Evolutionary conservation across 2,329 filamentous ascomycete species (phyloP).

Genomic region (Xylaria sp.): DNA sequence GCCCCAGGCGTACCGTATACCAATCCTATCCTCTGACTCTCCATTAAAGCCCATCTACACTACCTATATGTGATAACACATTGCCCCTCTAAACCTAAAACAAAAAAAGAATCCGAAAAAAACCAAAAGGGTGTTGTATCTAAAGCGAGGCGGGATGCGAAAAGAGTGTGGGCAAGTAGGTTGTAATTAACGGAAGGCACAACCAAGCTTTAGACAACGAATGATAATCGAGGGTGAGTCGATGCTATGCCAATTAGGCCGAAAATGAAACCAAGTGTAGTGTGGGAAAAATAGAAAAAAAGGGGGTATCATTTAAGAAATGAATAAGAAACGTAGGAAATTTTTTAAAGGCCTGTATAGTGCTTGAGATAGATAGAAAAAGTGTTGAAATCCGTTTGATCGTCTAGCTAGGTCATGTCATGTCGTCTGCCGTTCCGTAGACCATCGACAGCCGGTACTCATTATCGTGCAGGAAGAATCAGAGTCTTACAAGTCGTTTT

Average conservation of each 20-base stretch:
- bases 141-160: conserved; percentile 8
- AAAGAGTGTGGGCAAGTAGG: neutral
- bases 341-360: conserved; percentile 28
- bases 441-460: conserved; percentile 22
- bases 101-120: conserved; percentile 5
- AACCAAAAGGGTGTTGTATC: neutral
- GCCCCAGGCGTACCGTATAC: neutral
- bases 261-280: conserved; percentile 26
- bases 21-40: conserved; percentile 2
- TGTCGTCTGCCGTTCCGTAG: conserved; percentile 7
- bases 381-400: conserved; percentile 15
- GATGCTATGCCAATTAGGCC: conserved; percentile 9
- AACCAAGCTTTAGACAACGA: neutral
- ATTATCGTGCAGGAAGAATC: conserved; percentile 31
- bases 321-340: conserved; percentile 40
- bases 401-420: conserved; percentile 17
- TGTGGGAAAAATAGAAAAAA: conserved; percentile 32
- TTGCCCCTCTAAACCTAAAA: conserved; percentile 12
- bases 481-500: conserved; percentile 23
- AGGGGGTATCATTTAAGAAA: conserved; percentile 44
- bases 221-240: conserved; percentile 20
- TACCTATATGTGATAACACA: conserved; percentile 13
- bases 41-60: conserved; percentile 17
- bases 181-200: conserved; percentile 15
- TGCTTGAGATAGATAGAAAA: conserved; percentile 15